Evolutionary conservation across 495 filamentous ascomycete species (phyloP).

Genomic region (Corynascus novoguineensis): DNA sequence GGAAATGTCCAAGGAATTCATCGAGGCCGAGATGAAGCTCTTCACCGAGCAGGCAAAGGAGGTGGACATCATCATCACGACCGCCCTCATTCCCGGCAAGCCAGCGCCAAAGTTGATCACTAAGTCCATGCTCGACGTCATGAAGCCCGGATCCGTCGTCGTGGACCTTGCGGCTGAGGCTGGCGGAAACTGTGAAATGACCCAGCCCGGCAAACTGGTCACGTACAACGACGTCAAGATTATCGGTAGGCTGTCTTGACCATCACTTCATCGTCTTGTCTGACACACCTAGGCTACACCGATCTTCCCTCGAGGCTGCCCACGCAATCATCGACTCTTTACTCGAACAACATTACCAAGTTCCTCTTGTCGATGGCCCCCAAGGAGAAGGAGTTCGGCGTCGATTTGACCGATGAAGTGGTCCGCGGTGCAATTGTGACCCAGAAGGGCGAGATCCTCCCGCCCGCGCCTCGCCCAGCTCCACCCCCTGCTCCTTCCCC

Average conservation of each 20-base stretch:
- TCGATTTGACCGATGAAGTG: slow-evolving; percentile 74
- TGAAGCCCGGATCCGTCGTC: slow-evolving; percentile 77
- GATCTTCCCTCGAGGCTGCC: slow-evolving; percentile 74
- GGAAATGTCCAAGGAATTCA: slow-evolving; percentile 84
- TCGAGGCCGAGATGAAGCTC: slow-evolving; percentile 80
- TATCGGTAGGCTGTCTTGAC: slow-evolving; percentile 51
- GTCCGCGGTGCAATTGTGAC: slow-evolving; percentile 75
- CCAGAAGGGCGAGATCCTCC: slow-evolving; percentile 64
- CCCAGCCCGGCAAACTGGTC: slow-evolving; percentile 59
- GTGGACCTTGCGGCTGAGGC: slow-evolving; percentile 78
- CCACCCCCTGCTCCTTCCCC: slow-evolving; percentile 62
- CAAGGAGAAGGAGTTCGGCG: slow-evolving; percentile 63
- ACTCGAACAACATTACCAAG: slow-evolving; percentile 84
- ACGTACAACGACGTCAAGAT: slow-evolving; percentile 70
- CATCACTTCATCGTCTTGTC: slow-evolving; percentile 9
- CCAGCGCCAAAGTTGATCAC: slow-evolving; percentile 74
- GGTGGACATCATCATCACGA: slow-evolving; percentile 84
- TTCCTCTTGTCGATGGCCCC: slow-evolving; percentile 72
- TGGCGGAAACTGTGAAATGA: slow-evolving; percentile 75
- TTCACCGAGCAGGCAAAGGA: slow-evolving; percentile 75
- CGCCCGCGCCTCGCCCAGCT: slow-evolving; percentile 62
- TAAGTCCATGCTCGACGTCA: slow-evolving; percentile 66
- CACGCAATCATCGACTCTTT: slow-evolving; percentile 74
- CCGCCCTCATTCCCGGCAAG: slow-evolving; percentile 71
- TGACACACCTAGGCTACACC: slow-evolving; percentile 57